Conservation (phyloP, 352 stramenopile genomes). For the Pythium insidiosum region DNA sequence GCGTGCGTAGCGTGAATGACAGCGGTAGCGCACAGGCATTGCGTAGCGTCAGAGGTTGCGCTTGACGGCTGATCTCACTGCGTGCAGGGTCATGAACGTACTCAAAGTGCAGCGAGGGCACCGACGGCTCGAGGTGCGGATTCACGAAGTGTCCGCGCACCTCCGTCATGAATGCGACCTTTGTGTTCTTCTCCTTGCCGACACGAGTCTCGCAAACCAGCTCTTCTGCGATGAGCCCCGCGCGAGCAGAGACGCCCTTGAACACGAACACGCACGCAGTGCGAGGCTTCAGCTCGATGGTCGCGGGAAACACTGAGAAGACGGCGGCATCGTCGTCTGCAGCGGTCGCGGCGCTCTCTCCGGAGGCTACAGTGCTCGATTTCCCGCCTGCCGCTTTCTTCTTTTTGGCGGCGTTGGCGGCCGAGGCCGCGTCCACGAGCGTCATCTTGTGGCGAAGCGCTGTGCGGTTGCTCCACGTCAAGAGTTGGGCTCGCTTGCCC, state of each 20-base stretch:
- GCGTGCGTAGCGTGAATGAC: conserved; percentile 85
- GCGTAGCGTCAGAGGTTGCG: conserved; percentile 69
- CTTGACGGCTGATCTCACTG: conserved; percentile 54
- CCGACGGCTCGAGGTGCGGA: conserved; percentile 77
- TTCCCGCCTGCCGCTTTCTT: conserved; percentile 11
- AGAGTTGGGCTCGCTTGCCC: conserved; percentile 84
- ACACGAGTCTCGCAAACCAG: conserved; percentile 89
- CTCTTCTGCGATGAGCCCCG: conserved; percentile 70
- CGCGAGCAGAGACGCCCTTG: conserved; percentile 59
- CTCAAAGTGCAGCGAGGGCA: conserved; percentile 65
- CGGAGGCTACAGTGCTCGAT: conserved; percentile 6
- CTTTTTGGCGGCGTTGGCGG: conserved; percentile 11
- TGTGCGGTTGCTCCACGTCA: conserved; percentile 89
- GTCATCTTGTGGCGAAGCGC: conserved; percentile 10
- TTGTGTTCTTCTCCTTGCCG: conserved; percentile 88
- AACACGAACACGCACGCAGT: conserved; percentile 93
- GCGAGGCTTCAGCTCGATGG: conserved; percentile 90
- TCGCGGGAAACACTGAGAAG: conserved; percentile 87
- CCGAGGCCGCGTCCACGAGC: conserved; percentile 6
- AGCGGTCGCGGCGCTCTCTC: conserved; percentile 2
- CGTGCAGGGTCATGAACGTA: conserved; percentile 81
- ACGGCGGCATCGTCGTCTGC: conserved; percentile 13
- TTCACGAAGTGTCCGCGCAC: conserved; percentile 89
- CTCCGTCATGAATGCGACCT: conserved; percentile 83
- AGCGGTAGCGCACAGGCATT: conserved; percentile 88